phyloP scores from a whole-genome alignment of 768 basidiomycete species.

The Butyriboletus loyo region DNA sequence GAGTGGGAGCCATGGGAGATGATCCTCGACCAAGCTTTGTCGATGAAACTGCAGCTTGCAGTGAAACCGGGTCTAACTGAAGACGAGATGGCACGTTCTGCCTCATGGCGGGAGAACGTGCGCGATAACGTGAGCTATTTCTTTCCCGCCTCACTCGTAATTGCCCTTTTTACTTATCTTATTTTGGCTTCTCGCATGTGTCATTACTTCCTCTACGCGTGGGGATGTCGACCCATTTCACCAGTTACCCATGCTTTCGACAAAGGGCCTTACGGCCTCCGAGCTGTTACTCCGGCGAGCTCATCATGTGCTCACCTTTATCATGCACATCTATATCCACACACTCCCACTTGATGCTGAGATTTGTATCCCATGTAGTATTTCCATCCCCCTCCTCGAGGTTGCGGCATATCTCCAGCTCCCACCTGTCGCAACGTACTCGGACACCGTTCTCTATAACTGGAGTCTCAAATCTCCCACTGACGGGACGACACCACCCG shows the following conservation, averaged over 20 bases:
- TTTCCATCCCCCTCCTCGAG: slow-evolving; percentile 74
- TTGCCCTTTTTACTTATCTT: neutral
- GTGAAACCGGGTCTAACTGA: slow-evolving; percentile 39
- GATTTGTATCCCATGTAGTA: slow-evolving; percentile 61
- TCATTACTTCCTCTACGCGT: neutral
- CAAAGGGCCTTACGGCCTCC: slow-evolving; percentile 43
- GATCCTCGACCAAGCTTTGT: slow-evolving; percentile 49
- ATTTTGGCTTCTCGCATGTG: neutral
- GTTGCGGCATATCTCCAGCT: slow-evolving; percentile 69
- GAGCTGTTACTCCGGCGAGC: slow-evolving; percentile 63
- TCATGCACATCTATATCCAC: slow-evolving; percentile 79
- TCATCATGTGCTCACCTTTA: slow-evolving; percentile 69
- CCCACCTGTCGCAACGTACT: slow-evolving; percentile 87
- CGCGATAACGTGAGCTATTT: slow-evolving; percentile 40
- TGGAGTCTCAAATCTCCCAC: slow-evolving; percentile 45
- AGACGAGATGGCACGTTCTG: slow-evolving; percentile 40
- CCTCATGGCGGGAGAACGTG: slow-evolving; percentile 53
- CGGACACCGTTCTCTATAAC: slow-evolving; percentile 91
- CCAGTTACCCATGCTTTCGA: slow-evolving; percentile 56
- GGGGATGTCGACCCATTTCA: neutral
- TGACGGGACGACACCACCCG: slow-evolving; percentile 31
- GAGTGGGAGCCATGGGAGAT: slow-evolving; percentile 76
- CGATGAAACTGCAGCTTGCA: slow-evolving; percentile 51
- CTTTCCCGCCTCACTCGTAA: neutral
- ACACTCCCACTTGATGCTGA: slow-evolving; percentile 47